phyloP scores from a whole-genome alignment of 345 rosid species.

The Populus euphratica region DNA sequence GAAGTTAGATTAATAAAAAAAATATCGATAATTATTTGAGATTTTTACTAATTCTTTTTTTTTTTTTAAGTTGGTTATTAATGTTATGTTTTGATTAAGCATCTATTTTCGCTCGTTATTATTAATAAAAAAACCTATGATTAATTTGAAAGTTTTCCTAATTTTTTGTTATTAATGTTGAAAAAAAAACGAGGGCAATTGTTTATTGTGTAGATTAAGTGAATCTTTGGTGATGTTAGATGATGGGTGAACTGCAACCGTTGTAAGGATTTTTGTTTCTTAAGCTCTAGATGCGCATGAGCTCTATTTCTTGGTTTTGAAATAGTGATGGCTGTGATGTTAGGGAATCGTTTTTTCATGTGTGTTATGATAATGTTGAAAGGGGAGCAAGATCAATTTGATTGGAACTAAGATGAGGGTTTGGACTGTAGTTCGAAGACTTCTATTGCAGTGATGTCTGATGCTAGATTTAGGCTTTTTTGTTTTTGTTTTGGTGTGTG shows the following conservation, averaged over 20 bases:
- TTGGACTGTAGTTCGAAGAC: background rate
- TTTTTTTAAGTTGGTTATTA: background rate
- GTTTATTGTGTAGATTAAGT: too few species aligned
- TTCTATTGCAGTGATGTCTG: background rate
- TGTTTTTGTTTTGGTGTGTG: background rate
- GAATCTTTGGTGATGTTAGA: background rate
- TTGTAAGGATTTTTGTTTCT: background rate
- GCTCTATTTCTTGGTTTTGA: too few species aligned
- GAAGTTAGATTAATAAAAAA: background rate
- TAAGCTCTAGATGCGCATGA: background rate
- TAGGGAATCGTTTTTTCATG: background rate
- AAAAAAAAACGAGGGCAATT: background rate
- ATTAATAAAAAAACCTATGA: too few species aligned
- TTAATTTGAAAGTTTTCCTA: too few species aligned
- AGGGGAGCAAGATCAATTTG: background rate
- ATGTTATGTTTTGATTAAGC: background rate
- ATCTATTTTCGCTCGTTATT: too few species aligned
- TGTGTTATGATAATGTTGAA: background rate
- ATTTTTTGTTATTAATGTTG: background rate
- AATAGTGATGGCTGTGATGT: too few species aligned
- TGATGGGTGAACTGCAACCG: background rate
- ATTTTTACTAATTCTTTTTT: background rate
- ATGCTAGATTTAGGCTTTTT: background rate
- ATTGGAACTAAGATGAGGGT: background rate
- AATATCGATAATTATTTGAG: background rate